A percentile compares a stretch with the other conserved stretches of the same genome.
These are phyloP conservation scores for Symbiodinium pilosum DNA, from an alignment of 73 alveolate genomes.

Conservation along the genomic window DNA sequence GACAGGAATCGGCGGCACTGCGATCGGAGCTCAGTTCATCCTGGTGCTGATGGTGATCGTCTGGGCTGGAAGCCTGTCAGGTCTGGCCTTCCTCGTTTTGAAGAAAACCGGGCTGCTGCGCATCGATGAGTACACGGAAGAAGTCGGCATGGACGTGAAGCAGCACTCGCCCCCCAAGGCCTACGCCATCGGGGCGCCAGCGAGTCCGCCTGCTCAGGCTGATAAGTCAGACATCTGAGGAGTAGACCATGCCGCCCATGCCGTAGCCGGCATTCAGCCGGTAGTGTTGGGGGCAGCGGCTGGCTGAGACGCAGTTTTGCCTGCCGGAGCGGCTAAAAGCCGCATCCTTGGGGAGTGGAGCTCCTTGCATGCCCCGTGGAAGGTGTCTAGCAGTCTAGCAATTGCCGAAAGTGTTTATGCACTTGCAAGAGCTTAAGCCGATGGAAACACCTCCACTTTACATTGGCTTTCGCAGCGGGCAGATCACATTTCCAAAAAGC, in stretches of 20 bases:
- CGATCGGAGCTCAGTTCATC: constrained; percentile 83
- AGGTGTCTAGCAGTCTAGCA: too few species aligned
- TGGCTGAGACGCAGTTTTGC: too few species aligned
- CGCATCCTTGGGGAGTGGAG: neutral
- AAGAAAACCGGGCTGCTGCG: constrained; percentile 42
- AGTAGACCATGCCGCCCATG: too few species aligned
- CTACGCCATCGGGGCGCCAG: constrained; percentile 14
- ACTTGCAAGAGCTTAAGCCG: too few species aligned
- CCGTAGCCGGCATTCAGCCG: too few species aligned
- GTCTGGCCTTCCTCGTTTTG: constrained; percentile 8
- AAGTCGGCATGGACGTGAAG: constrained; percentile 50
- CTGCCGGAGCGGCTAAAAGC: neutral
- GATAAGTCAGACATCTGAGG: neutral
- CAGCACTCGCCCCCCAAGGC: constrained; percentile 72
- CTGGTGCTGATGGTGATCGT: constrained; percentile 20
- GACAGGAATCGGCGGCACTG: constrained; percentile 55
- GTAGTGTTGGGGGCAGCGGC: too few species aligned
- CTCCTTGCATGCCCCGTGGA: neutral
- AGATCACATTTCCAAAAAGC: too few species aligned
- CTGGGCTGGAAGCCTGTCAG: constrained; percentile 33
- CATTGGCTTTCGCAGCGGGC: too few species aligned
- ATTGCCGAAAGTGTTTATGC: too few species aligned
- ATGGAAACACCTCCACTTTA: too few species aligned
- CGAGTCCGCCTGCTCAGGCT: too few species aligned
- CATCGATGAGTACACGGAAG: constrained; percentile 51